These are phyloP conservation scores for Bondarzewia mesenterica DNA, from an alignment of 1,284 basidiomycete species.

Conservation along the genomic window DNA sequence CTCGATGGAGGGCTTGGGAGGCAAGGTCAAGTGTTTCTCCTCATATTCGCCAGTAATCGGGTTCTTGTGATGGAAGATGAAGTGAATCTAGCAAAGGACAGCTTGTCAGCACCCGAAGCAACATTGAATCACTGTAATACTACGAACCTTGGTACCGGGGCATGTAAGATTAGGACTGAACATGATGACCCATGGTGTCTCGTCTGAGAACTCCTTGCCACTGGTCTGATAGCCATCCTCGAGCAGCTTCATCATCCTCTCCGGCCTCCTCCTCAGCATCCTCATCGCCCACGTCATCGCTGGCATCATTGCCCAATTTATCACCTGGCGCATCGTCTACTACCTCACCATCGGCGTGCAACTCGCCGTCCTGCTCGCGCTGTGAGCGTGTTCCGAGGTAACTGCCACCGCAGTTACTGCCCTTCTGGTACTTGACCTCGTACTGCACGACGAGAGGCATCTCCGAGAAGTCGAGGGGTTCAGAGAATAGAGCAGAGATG, in stretches of 20 bases:
- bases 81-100: constrained; percentile 62
- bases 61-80: constrained; percentile 96
- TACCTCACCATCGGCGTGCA: constrained; percentile 36
- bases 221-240: constrained; percentile 54
- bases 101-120: too few species aligned
- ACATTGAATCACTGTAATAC: not conserved
- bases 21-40: constrained; percentile 89
- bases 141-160: constrained; percentile 74
- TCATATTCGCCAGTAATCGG: constrained; percentile 87
- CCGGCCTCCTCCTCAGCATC: constrained; percentile 26
- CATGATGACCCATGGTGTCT: constrained; percentile 98
- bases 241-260: constrained; percentile 29
- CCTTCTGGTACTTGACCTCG: constrained; percentile 99
- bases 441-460: constrained; percentile 96
- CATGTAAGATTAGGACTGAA: constrained; percentile 88
- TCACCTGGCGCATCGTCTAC: constrained; percentile 38
- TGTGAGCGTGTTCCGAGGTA: constrained; percentile 63
- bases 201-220: constrained; percentile 92
- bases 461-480: constrained; percentile 75
- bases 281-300: constrained; percentile 40
- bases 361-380: constrained; percentile 23
- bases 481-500: constrained; percentile 86
- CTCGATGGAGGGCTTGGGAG: constrained; percentile 82
- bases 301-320: constrained; percentile 37
- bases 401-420: constrained; percentile 97